phyloP scores from a whole-genome alignment of 2,329 filamentous ascomycete genomes.

The Chaetoscypha palmicola region DNA sequence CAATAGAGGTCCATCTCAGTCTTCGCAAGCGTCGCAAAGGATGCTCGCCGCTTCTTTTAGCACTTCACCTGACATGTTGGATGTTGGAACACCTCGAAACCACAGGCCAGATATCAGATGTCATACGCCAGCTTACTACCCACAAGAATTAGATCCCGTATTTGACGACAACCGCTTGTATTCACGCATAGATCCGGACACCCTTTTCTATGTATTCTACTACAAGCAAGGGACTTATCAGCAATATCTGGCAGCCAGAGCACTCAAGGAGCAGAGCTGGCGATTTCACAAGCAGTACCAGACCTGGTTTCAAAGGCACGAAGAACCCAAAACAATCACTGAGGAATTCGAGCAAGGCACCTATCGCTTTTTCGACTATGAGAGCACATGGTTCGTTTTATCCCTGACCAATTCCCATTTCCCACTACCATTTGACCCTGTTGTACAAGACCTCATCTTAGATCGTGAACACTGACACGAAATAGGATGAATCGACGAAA shows the following conservation, averaged over 20 bases:
- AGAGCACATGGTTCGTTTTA: slow-evolving; percentile 77
- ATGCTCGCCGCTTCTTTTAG: slow-evolving; percentile 70
- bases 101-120: slow-evolving; percentile 80
- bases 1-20: slow-evolving; percentile 44
- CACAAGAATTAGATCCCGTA: slow-evolving; percentile 83
- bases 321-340: slow-evolving; percentile 97
- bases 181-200: slow-evolving; percentile 85
- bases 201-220: slow-evolving; percentile 97
- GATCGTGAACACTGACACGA: no score
- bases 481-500: slow-evolving; percentile 96
- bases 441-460: no score
- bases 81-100: slow-evolving; percentile 74
- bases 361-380: slow-evolving; percentile 98
- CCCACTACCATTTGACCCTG: slow-evolving; percentile 8
- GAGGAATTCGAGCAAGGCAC: slow-evolving; percentile 99
- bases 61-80: slow-evolving; percentile 63
- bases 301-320: slow-evolving; percentile 97
- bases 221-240: slow-evolving; percentile 96
- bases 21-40: slow-evolving; percentile 61
- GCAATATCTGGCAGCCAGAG: slow-evolving; percentile 90
- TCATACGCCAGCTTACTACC: slow-evolving; percentile 75
- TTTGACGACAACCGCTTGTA: slow-evolving; percentile 90
- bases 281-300: slow-evolving; percentile 99
- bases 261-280: slow-evolving; percentile 98
- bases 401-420: slow-evolving; percentile 8